phyloP scores from a whole-genome alignment of 2,329 filamentous ascomycete species.

The Alternaria dauci region DNA sequence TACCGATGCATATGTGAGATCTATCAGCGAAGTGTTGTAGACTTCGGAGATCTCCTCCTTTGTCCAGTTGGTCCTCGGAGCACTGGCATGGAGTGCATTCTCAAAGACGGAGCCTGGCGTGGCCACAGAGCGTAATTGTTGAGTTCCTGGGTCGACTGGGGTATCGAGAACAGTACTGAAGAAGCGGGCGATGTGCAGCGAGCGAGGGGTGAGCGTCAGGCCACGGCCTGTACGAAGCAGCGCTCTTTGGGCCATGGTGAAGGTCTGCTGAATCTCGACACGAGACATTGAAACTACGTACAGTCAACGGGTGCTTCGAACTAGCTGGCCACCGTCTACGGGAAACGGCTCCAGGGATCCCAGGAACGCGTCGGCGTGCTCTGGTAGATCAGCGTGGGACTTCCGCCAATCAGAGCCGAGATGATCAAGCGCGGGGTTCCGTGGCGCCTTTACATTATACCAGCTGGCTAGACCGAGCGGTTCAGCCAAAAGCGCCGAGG shows the following conservation, averaged over 20 bases:
- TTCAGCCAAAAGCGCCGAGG: conserved; percentile 5
- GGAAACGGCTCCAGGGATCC: neutral
- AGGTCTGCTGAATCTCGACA: conserved; percentile 3
- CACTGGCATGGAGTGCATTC: conserved; percentile 66
- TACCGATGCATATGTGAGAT: conserved; percentile 78
- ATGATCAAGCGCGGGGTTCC: conserved; percentile 12
- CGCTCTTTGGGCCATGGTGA: conserved; percentile 15
- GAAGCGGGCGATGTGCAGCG: conserved; percentile 12
- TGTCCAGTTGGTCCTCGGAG: conserved; percentile 78
- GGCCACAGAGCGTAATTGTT: conserved; percentile 27
- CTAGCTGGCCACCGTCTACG: conserved; percentile 5
- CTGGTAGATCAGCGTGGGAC: conserved; percentile 11
- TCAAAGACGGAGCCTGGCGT: conserved; percentile 36
- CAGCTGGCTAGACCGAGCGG: neutral
- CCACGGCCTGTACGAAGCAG: conserved; percentile 11
- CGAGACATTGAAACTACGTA: neutral
- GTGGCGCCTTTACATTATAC: conserved; percentile 8
- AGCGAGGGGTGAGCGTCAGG: conserved; percentile 1
- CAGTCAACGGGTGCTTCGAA: conserved; percentile 2
- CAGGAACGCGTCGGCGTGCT: conserved; percentile 14
- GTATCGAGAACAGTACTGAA: conserved; percentile 48
- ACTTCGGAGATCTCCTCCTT: conserved; percentile 81
- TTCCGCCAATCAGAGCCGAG: conserved; percentile 7
- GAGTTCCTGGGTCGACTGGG: conserved; percentile 36
- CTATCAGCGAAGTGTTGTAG: conserved; percentile 82